Conservation (phyloP, 23 red algal species). For the Rhodosorus marinus region DNA sequence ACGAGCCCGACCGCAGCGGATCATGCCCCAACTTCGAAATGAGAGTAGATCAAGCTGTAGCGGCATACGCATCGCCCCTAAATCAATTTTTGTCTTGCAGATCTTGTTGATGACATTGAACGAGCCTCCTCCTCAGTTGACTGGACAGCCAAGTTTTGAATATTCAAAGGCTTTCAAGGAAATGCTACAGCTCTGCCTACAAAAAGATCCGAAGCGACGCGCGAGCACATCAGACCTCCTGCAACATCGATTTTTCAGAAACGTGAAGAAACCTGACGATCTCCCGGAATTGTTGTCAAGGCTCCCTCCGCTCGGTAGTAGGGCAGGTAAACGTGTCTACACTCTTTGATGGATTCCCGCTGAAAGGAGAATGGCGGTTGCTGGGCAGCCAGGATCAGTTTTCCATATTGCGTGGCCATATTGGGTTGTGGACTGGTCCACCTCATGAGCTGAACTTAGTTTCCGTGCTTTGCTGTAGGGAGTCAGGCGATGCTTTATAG, state of each 20-base stretch:
- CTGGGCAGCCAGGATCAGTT: no score
- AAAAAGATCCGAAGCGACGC: constrained; percentile 61
- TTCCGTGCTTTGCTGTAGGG: no score
- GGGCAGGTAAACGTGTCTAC: no score
- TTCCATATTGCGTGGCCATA: no score
- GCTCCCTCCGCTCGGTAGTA: no score
- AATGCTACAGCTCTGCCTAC: constrained; percentile 58
- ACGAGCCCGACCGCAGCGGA: neutral
- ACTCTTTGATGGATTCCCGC: no score
- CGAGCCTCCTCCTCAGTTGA: constrained; percentile 61
- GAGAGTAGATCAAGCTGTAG: neutral
- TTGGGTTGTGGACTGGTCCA: no score
- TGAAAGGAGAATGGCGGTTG: no score
- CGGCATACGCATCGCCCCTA: neutral
- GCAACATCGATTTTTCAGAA: constrained; percentile 43
- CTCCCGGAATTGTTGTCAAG: constrained; percentile 44
- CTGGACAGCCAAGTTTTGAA: constrained; percentile 7
- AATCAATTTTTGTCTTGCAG: neutral
- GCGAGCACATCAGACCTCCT: constrained; percentile 60
- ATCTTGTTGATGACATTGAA: constrained; percentile 84
- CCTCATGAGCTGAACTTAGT: no score
- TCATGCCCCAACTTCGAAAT: neutral
- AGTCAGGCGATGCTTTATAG: no score
- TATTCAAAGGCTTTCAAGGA: constrained; percentile 60
- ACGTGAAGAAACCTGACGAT: constrained; percentile 21